phyloP scores from a whole-genome alignment of 2,329 filamentous ascomycete genomes.

The Neopestalotiopsis rosae region DNA sequence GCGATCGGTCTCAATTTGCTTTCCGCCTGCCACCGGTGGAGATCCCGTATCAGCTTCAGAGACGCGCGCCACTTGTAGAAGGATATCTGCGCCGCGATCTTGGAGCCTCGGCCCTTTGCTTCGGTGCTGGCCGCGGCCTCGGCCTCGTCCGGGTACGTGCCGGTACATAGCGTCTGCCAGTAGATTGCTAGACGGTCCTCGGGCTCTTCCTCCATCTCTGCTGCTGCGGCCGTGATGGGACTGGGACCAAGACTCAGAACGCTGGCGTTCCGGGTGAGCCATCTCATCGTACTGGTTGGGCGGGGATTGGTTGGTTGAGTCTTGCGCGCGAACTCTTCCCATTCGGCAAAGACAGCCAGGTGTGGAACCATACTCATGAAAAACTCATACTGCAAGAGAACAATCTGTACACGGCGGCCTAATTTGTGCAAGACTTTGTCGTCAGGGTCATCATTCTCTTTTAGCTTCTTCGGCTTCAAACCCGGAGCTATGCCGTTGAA shows the following conservation, averaged over 20 bases:
- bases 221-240: not conserved
- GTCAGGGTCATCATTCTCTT: not conserved
- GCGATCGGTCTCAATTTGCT: not conserved
- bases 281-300: not conserved
- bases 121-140: not conserved
- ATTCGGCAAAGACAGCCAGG: conserved; percentile 1
- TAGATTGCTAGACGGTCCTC: conserved; percentile 9
- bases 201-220: not conserved
- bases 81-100: not conserved
- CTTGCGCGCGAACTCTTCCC: not conserved
- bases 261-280: not conserved
- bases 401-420: not conserved
- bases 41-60: not conserved
- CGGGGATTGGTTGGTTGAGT: not conserved
- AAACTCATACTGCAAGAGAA: not conserved
- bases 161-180: conserved; percentile 11
- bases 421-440: not conserved
- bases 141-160: not conserved
- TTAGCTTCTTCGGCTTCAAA: not conserved
- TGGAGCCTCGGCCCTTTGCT: not conserved
- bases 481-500: not conserved
- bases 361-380: conserved; percentile 7
- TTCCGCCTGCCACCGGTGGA: not conserved
- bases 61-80: conserved; percentile 10
- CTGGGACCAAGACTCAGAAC: not conserved